Conservation (phyloP, 148 eudicot species). For the Linanthus parryae region DNA sequence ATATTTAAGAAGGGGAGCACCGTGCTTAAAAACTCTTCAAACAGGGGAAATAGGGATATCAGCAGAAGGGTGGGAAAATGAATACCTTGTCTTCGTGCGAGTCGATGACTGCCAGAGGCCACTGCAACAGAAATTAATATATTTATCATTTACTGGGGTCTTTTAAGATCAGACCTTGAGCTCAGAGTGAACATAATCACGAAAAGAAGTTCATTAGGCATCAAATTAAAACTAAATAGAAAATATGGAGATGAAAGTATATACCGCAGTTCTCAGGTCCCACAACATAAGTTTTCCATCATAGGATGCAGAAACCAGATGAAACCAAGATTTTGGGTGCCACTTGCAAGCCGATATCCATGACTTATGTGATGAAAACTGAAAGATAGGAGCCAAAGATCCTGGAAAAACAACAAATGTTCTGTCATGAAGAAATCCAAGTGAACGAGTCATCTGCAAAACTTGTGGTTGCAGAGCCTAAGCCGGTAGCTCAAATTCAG, state of each 20-base stretch:
- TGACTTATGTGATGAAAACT: conserved; percentile 80
- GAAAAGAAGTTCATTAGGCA: too few species aligned
- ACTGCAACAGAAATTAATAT: conserved; percentile 42
- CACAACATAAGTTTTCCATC: conserved; percentile 95
- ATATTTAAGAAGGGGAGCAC: conserved; percentile 1
- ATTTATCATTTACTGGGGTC: not conserved
- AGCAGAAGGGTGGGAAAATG: not conserved
- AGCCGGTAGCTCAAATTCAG: too few species aligned
- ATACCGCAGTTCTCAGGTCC: conserved; percentile 95
- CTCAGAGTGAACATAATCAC: too few species aligned
- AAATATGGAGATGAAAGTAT: not conserved
- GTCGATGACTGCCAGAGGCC: conserved; percentile 77
- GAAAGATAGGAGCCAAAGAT: conserved; percentile 70
- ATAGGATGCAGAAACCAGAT: conserved; percentile 77
- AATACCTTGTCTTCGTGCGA: conserved; percentile 84
- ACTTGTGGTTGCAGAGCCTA: too few species aligned
- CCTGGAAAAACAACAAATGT: conserved; percentile 31
- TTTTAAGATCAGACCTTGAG: too few species aligned
- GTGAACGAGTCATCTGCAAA: not conserved
- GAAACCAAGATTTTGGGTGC: conserved; percentile 81
- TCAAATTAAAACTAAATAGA: conserved; percentile 2
- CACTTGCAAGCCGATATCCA: conserved; percentile 96
- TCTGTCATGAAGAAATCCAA: not conserved
- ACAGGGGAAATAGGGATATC: not conserved
- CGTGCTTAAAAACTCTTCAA: not conserved